Conservation (phyloP, 345 rosid species). For the Mercurialis annua region DNA sequence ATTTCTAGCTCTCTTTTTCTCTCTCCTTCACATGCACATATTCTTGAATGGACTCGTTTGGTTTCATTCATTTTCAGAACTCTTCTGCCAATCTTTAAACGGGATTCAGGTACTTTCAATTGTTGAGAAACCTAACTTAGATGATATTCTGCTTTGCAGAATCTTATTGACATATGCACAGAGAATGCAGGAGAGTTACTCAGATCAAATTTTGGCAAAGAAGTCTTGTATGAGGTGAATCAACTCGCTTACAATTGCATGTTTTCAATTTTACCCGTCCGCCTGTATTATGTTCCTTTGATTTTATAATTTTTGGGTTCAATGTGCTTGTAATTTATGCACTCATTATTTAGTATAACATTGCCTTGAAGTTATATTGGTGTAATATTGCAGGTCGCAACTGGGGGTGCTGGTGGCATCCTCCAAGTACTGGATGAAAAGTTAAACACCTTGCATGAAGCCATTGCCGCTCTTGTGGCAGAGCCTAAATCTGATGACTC, state of each 20-base stretch:
- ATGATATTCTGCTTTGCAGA: conserved; percentile 46
- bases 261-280: no score
- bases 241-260: background rate
- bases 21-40: background rate
- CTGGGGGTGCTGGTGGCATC: conserved; percentile 63
- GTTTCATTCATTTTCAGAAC: no score
- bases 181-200: conserved; percentile 69
- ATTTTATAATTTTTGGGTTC: background rate
- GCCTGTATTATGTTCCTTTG: background rate
- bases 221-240: conserved; percentile 71
- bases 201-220: conserved; percentile 72
- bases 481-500: conserved; percentile 52
- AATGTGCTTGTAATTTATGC: no score
- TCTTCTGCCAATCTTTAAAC: background rate
- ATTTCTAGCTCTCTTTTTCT: background rate
- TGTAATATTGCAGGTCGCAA: conserved; percentile 50
- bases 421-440: conserved; percentile 54
- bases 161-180: conserved; percentile 56
- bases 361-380: background rate
- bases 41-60: background rate
- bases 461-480: conserved; percentile 64
- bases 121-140: background rate
- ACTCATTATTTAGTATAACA: background rate
- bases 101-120: background rate
- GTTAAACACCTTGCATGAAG: conserved; percentile 53